phyloP scores from a whole-genome alignment of 306 rosid species.

The Dryas octopetala region DNA sequence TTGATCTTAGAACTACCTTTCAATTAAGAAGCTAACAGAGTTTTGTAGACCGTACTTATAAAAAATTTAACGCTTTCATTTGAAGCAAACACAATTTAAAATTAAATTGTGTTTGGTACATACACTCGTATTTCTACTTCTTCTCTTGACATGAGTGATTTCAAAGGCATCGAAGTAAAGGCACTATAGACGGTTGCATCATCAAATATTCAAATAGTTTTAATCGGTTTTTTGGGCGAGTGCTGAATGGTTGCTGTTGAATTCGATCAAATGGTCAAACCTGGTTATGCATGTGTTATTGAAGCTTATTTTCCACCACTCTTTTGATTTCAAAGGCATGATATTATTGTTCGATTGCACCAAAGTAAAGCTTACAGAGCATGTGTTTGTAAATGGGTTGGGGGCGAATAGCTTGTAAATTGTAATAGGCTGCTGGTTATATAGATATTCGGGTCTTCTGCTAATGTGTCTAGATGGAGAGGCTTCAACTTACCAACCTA shows the following conservation, averaged over 20 bases:
- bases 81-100: neutral
- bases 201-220: neutral
- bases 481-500: conserved; percentile 58
- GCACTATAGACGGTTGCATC: neutral
- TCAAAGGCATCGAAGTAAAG: neutral
- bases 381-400: neutral
- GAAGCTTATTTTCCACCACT: too few species aligned
- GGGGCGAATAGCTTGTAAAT: neutral
- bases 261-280: neutral
- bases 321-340: neutral
- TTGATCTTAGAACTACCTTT: conserved; percentile 32
- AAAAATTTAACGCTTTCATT: neutral
- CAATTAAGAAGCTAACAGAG: neutral
- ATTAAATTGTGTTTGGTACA: neutral
- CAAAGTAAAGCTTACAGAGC: neutral
- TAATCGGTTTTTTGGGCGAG: neutral
- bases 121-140: neutral
- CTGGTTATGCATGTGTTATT: neutral
- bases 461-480: conserved; percentile 42
- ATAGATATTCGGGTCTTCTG: conserved; percentile 1
- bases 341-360: neutral
- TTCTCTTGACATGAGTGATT: neutral
- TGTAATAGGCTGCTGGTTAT: neutral
- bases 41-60: conserved; percentile 1
- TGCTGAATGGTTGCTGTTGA: neutral